These are phyloP conservation scores for Sporothrix humicola DNA, from an alignment of 2,329 filamentous ascomycete species.

Conservation along the genomic window DNA sequence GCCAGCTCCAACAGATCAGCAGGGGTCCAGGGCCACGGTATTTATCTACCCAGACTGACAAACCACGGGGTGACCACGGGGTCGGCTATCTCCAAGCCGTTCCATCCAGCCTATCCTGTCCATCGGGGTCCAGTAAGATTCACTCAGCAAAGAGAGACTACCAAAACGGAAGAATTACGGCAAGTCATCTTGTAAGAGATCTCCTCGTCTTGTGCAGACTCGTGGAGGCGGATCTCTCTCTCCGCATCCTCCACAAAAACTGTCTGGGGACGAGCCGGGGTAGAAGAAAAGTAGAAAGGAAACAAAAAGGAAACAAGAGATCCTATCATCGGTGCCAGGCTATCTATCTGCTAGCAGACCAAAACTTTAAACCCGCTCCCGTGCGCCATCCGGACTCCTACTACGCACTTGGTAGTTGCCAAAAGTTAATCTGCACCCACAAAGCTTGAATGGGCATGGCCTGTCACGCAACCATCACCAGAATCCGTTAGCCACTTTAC, in stretches of 20 bases:
- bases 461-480: neutral
- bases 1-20: conserved; percentile 13
- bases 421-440: neutral
- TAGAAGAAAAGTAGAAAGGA: neutral
- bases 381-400: neutral
- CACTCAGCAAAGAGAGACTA: neutral
- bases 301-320: neutral
- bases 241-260: conserved; percentile 1
- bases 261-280: neutral
- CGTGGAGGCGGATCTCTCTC: neutral
- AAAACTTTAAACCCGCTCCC: neutral
- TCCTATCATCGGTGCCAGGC: too few relatives aligned
- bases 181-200: too few relatives aligned
- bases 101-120: neutral
- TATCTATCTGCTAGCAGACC: too few relatives aligned
- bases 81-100: neutral
- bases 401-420: neutral
- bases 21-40: neutral
- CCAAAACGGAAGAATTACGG: neutral
- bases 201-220: neutral
- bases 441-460: neutral
- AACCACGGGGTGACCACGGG: neutral
- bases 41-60: neutral
- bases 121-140: neutral
- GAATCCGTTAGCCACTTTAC: neutral